Conservation (phyloP, 495 filamentous ascomycete species). For the Paragyromitra xinjiangensis region DNA sequence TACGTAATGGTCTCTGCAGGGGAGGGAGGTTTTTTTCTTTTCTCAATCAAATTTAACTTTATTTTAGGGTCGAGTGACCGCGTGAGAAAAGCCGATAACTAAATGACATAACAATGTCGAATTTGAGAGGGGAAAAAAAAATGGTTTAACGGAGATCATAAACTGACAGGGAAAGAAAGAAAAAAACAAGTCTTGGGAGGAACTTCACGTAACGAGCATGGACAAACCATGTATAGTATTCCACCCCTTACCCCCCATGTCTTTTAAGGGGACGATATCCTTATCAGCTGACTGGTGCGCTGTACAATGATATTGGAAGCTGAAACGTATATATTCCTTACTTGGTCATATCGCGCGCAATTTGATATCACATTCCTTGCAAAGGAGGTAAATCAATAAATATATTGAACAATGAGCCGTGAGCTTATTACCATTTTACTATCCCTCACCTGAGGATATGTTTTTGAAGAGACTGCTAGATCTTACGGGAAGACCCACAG, state of each 20-base stretch:
- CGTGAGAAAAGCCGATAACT: conserved; percentile 23
- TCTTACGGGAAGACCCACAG: background rate
- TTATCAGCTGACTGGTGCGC: conserved; percentile 43
- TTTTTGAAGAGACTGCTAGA: conserved; percentile 2
- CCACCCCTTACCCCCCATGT: conserved; percentile 31
- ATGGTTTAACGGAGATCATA: conserved; percentile 4
- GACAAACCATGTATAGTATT: conserved; percentile 12
- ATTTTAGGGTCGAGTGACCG: conserved; percentile 29
- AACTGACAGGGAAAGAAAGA: background rate
- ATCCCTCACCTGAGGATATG: conserved; percentile 2
- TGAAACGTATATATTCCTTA: conserved; percentile 47
- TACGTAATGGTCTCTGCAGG: conserved; percentile 51
- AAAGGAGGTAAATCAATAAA: conserved; percentile 10
- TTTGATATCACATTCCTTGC: conserved; percentile 36
- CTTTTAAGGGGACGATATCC: conserved; percentile 26
- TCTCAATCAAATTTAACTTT: conserved; percentile 12
- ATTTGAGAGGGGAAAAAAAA: conserved; percentile 15
- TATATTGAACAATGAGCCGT: background rate
- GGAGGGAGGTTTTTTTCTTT: conserved; percentile 7
- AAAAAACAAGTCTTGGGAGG: background rate
- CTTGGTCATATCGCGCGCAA: conserved; percentile 31
- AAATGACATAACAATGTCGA: conserved; percentile 17
- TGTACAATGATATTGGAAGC: conserved; percentile 44
- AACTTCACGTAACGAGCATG: conserved; percentile 28
- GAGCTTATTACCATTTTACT: conserved; percentile 6